These are phyloP conservation scores for Chlamydomonas sp. DNA, from an alignment of 139 green algal species.

Conservation along the genomic window DNA sequence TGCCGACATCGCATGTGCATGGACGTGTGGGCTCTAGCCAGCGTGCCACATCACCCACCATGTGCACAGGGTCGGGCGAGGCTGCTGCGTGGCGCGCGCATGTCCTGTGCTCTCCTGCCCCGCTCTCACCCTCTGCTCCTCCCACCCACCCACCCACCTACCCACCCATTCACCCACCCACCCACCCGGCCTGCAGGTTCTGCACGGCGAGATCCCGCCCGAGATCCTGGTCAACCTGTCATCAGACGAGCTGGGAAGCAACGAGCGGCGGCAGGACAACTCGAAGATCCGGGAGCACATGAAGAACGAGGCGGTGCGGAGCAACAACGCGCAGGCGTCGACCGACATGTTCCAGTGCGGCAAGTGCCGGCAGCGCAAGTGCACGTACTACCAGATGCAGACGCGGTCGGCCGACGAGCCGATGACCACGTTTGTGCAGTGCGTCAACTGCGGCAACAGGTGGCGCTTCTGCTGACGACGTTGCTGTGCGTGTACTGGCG, in stretches of 20 bases:
- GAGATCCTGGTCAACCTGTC: constrained; percentile 63
- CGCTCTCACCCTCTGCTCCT: no score
- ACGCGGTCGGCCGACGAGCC: constrained; percentile 67
- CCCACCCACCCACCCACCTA: no score
- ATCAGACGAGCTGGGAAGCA: constrained; percentile 85
- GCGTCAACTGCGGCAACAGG: constrained; percentile 70
- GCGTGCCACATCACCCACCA: no score
- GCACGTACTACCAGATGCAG: constrained; percentile 70
- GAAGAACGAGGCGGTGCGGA: constrained; percentile 66
- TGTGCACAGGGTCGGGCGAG: no score
- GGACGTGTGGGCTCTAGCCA: not conserved
- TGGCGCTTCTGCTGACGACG: constrained; percentile 5
- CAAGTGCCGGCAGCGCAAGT: constrained; percentile 84
- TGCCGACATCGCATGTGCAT: not conserved
- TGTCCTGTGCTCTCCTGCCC: no score
- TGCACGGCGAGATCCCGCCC: constrained; percentile 39
- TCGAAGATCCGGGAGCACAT: constrained; percentile 70
- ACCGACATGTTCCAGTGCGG: constrained; percentile 95
- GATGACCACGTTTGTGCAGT: constrained; percentile 83
- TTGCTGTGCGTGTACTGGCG: no score
- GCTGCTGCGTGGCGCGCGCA: no score
- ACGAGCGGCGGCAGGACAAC: constrained; percentile 70
- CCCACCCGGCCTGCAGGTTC: no score
- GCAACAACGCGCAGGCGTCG: constrained; percentile 49
- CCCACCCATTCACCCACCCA: no score